A percentile compares a stretch with the other conserved stretches of the same genome.
Evolutionary conservation across 2,329 filamentous ascomycete genomes (phyloP).

Genomic region (Trichoderma sp.): DNA sequence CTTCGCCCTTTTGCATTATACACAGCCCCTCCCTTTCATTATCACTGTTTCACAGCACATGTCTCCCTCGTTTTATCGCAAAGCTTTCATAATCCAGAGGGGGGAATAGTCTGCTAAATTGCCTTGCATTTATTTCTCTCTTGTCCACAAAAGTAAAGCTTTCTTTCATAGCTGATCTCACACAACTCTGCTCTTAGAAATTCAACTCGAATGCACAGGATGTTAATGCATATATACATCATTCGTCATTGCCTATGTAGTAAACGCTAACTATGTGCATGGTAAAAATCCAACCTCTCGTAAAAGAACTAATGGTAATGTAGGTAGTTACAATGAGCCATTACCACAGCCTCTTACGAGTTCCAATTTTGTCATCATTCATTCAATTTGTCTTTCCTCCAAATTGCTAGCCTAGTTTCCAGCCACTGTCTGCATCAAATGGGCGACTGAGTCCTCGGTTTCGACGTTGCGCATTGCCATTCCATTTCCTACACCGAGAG

Average conservation of each 20-base stretch:
- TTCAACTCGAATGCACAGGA: not conserved
- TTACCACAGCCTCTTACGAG: not conserved
- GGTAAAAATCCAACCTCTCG: not conserved
- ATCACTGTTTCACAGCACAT: not conserved
- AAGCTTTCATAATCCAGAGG: not conserved
- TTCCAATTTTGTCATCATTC: not conserved
- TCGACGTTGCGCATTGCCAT: not conserved
- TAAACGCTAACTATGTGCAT: slow-evolving; percentile 8
- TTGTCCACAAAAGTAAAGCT: not conserved
- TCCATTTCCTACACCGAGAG: not conserved
- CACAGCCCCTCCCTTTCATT: not conserved
- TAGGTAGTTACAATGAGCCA: not conserved
- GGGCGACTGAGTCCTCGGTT: not conserved
- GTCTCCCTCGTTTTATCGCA: not conserved
- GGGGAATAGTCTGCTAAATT: not conserved
- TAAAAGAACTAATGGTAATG: not conserved
- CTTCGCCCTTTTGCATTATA: not conserved
- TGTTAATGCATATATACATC: slow-evolving; percentile 4
- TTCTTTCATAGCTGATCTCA: not conserved
- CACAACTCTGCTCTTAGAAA: not conserved
- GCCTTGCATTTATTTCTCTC: not conserved
- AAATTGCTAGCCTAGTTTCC: not conserved
- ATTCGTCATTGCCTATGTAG: slow-evolving; percentile 11
- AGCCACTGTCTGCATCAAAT: not conserved
- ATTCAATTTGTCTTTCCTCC: not conserved